These are phyloP conservation scores for Colletotrichum lupini DNA, from an alignment of 2,329 filamentous ascomycete genomes.

Conservation along the genomic window DNA sequence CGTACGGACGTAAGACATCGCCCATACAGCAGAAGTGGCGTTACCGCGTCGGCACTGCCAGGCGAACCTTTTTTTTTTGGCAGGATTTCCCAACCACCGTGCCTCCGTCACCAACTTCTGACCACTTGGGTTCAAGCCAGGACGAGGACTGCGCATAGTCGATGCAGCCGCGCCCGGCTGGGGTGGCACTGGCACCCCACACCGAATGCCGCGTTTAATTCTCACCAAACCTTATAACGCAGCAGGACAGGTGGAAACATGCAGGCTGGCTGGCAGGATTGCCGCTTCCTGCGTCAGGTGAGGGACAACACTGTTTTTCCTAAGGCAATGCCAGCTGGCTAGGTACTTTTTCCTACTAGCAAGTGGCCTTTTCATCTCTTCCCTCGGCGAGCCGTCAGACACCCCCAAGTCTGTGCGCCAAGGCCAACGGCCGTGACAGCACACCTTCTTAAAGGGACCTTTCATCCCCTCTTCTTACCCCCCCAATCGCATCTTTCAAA, in stretches of 20 bases:
- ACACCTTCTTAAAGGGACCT: slow-evolving; percentile 11
- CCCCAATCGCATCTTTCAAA: slow-evolving; percentile 6
- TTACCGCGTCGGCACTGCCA: neutral
- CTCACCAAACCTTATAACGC: neutral
- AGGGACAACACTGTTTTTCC: neutral
- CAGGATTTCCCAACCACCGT: slow-evolving; percentile 2
- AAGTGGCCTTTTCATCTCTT: neutral
- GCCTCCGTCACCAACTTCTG: neutral
- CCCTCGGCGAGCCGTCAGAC: neutral
- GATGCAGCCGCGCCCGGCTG: neutral
- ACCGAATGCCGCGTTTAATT: neutral
- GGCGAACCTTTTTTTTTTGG: neutral
- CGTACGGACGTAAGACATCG: neutral
- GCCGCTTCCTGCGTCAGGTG: slow-evolving; percentile 5
- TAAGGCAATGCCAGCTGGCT: slow-evolving; percentile 19
- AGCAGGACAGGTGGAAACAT: neutral
- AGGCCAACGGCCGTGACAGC: slow-evolving; percentile 16
- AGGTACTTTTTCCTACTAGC: neutral
- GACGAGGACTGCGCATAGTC: neutral
- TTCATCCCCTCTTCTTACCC: neutral
- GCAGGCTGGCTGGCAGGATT: neutral
- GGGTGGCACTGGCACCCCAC: neutral
- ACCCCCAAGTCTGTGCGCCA: slow-evolving; percentile 24
- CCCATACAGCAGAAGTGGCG: neutral
- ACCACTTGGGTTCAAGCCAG: neutral